phyloP scores from a whole-genome alignment of 208 protist genomes.

The Trypanosoma vivax region DNA sequence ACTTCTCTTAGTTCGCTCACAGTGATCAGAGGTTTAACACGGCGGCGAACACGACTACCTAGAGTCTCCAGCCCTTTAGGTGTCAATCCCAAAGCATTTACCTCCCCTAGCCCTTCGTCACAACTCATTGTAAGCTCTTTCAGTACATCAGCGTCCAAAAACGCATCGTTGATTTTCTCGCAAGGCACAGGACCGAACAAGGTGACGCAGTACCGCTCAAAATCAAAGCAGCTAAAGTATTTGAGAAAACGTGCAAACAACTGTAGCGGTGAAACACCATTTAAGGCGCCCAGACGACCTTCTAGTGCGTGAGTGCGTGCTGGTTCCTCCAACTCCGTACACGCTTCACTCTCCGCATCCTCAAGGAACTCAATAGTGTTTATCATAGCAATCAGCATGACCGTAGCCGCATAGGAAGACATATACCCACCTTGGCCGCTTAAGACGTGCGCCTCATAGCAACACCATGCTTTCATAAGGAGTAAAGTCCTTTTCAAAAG shows the following conservation, averaged over 20 bases:
- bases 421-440: slow-evolving; percentile 85
- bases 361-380: slow-evolving; percentile 86
- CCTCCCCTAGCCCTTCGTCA: background rate
- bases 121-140: slow-evolving; percentile 15
- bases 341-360: slow-evolving; percentile 27
- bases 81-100: slow-evolving; percentile 54
- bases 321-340: slow-evolving; percentile 17
- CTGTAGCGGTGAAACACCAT: slow-evolving; percentile 35
- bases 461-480: slow-evolving; percentile 87
- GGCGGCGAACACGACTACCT: slow-evolving; percentile 56
- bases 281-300: slow-evolving; percentile 29
- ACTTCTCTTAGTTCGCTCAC: slow-evolving; percentile 69
- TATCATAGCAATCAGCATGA: slow-evolving; percentile 88
- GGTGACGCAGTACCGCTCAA: slow-evolving; percentile 69
- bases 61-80: slow-evolving; percentile 49
- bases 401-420: slow-evolving; percentile 83
- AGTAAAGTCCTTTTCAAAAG: slow-evolving; percentile 88
- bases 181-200: slow-evolving; percentile 72
- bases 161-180: slow-evolving; percentile 32
- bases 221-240: slow-evolving; percentile 80
- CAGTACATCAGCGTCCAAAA: slow-evolving; percentile 51
- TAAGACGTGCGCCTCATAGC: slow-evolving; percentile 88
- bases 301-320: slow-evolving; percentile 64
- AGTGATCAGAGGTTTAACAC: slow-evolving; percentile 52
- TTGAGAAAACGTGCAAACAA: slow-evolving; percentile 73